These are phyloP conservation scores for Rhizoclosmatium sp. DNA, from an alignment of 192 early-diverging fungal genomes.

Conservation along the genomic window DNA sequence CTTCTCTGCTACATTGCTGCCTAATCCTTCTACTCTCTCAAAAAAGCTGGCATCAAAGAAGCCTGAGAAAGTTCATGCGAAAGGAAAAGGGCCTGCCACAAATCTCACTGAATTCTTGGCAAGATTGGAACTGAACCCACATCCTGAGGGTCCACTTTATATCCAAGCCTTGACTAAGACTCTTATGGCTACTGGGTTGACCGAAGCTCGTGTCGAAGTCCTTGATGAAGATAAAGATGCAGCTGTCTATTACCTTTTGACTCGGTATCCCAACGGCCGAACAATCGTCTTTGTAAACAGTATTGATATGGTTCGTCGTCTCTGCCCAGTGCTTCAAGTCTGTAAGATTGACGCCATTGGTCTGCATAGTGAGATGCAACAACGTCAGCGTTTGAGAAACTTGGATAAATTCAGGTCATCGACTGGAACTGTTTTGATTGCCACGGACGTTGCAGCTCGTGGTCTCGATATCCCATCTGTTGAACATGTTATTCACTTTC, in stretches of 20 bases:
- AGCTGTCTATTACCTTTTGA: slow-evolving; percentile 84
- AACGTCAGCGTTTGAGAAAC: slow-evolving; percentile 92
- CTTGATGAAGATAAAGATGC: slow-evolving; percentile 77
- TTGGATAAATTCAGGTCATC: slow-evolving; percentile 63
- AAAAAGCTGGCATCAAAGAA: slow-evolving; percentile 28
- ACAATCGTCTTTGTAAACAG: slow-evolving; percentile 96
- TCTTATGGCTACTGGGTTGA: slow-evolving; percentile 72
- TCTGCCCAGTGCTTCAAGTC: slow-evolving; percentile 83
- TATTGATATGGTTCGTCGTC: slow-evolving; percentile 90
- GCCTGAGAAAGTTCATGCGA: slow-evolving; percentile 33
- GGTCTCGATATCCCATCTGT: slow-evolving; percentile 93
- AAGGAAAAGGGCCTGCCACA: slow-evolving; percentile 47
- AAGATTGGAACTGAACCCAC: slow-evolving; percentile 17
- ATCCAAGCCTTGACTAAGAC: slow-evolving; percentile 76
- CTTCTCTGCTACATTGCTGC: slow-evolving; percentile 87
- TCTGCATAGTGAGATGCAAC: slow-evolving; percentile 96
- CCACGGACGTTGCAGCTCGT: slow-evolving; percentile 96
- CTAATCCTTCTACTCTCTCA: slow-evolving; percentile 18
- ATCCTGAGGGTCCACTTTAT: slow-evolving; percentile 65
- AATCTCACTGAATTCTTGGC: slow-evolving; percentile 66
- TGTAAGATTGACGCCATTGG: slow-evolving; percentile 77
- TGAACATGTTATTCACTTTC: slow-evolving; percentile 96
- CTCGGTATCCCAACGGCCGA: slow-evolving; percentile 79
- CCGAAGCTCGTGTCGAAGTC: slow-evolving; percentile 90
- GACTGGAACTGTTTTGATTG: slow-evolving; percentile 69